Base-by-base conservation (phyloP, 225 moss, liverwort and hornwort species). In the Neckera pumila region DNA sequence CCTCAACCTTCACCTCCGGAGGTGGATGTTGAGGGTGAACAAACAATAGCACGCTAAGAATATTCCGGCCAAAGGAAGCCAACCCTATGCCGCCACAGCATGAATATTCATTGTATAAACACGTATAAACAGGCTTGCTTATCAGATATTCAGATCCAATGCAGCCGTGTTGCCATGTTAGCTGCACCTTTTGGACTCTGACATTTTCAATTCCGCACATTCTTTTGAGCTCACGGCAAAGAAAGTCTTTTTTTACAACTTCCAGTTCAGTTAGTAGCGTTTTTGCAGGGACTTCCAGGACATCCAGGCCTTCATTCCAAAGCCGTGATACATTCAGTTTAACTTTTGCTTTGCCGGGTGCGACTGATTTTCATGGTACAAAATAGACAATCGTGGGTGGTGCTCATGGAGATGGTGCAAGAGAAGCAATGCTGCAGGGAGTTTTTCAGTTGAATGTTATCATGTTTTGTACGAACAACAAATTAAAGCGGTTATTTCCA, bases 61-160 rank as follows among this genome's bases (percentile, higher is more conserved):
- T n/a, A n/a, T n/a, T n/a, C n/a, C n/a, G n/a, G n/a, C n/a, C n/a
- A n/a, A n/a, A n/a, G n/a, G n/a, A n/a, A n/a, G n/a, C n/a, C n/a
- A n/a, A n/a, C n/a, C n/a, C n/a, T n/a, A n/a, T n/a, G n/a, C n/a
- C n/a, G n/a, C n/a, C n/a, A n/a, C n/a, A n/a, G n/a, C n/a, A n/a
- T n/a, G n/a, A n/a, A n/a, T n/a, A n/a, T n/a, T n/a, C n/a, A n/a
- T n/a, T n/a, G n/a, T n/a, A n/a, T n/a, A n/a, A n/a, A n/a, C n/a
- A 13, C 1, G 5, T 8, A 34, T 51, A 51, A 0, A 11, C 76
- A 76, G 5, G 34, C 36, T 14, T 0, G 0, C 53, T 53, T 76
- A 33, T 76, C 14, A 76, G n/a, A n/a, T n/a, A n/a, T n/a, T n/a
- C n/a, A n/a, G 76, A 21, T 47, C 30, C 47, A 7, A 21, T 33